These are phyloP conservation scores for Vitis amurensis DNA, from an alignment of 164 flowering plant species.

Conservation along the genomic window DNA sequence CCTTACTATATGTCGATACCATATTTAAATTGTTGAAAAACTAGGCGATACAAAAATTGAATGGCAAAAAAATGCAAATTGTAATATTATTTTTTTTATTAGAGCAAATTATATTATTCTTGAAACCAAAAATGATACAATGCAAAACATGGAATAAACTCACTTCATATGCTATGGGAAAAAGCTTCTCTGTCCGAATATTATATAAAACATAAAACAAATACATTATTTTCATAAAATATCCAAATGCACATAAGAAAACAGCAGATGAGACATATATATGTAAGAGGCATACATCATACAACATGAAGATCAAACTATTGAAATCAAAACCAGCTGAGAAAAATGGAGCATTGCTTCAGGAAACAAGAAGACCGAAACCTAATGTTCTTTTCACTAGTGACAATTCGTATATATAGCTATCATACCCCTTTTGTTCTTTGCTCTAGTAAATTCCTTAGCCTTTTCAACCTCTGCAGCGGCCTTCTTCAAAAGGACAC, in stretches of 20 bases:
- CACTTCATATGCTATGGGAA: not conserved
- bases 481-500: constrained; percentile 66
- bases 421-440: constrained; percentile 66
- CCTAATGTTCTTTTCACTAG: too few relatives aligned
- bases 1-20: too few relatives aligned
- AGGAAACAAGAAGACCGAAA: not conserved
- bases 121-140: too few relatives aligned
- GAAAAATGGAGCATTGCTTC: not conserved
- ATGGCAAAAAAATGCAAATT: too few relatives aligned
- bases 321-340: not conserved
- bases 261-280: not conserved
- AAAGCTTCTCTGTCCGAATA: not conserved
- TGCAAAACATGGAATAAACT: too few relatives aligned
- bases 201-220: not conserved
- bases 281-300: not conserved
- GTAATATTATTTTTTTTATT: too few relatives aligned
- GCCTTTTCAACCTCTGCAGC: constrained; percentile 70
- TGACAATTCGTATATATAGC: too few relatives aligned
- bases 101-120: too few relatives aligned
- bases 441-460: constrained; percentile 65
- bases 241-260: not conserved
- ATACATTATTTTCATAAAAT: not conserved
- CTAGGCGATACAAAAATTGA: too few relatives aligned
- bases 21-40: too few relatives aligned
- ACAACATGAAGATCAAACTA: not conserved